These are phyloP conservation scores for Drechslerella coelobrocha DNA, from an alignment of 2,329 filamentous ascomycete genomes.

Conservation along the genomic window DNA sequence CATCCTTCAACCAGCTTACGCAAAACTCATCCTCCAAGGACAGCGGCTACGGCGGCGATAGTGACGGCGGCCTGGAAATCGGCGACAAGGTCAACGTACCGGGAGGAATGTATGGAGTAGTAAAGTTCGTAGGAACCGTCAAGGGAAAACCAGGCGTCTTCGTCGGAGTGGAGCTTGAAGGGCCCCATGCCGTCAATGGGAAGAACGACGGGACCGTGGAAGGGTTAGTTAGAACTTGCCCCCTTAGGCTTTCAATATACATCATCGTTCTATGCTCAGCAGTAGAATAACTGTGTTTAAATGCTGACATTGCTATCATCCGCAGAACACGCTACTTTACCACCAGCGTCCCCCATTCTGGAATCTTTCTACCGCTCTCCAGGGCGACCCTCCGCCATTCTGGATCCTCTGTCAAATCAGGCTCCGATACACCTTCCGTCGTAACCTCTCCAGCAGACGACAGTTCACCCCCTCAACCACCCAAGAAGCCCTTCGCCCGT, in stretches of 20 bases:
- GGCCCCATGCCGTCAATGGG: conserved; percentile 79
- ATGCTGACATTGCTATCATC: conserved; percentile 8
- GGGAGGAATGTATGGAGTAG: conserved; percentile 86
- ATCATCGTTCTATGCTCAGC: no score
- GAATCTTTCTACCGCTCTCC: conserved; percentile 88
- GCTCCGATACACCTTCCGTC: conserved; percentile 44
- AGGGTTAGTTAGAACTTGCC: conserved; percentile 67
- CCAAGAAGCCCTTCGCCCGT: conserved; percentile 52
- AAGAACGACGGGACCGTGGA: conserved; percentile 98
- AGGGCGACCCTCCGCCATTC: conserved; percentile 76
- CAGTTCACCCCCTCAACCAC: conserved; percentile 54
- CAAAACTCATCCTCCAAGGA: conserved; percentile 64
- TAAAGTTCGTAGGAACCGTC: conserved; percentile 87
- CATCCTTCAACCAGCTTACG: conserved; percentile 73
- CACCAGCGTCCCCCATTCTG: conserved; percentile 77
- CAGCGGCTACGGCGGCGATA: conserved; percentile 59
- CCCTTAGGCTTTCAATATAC: conserved; percentile 16
- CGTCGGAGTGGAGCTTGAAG: conserved; percentile 85
- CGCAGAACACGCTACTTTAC: conserved; percentile 74
- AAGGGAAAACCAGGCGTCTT: conserved; percentile 89
- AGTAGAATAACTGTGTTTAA: no score
- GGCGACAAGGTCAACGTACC: conserved; percentile 91
- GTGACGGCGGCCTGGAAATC: conserved; percentile 67
- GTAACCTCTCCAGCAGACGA: conserved; percentile 45
- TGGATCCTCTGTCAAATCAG: conserved; percentile 58